Percentiles rank a stretch among this genome's conserved stretches.
Evolutionary conservation across 2,329 filamentous ascomycete genomes (phyloP).

Genomic region (Verticillium klebahnii): DNA sequence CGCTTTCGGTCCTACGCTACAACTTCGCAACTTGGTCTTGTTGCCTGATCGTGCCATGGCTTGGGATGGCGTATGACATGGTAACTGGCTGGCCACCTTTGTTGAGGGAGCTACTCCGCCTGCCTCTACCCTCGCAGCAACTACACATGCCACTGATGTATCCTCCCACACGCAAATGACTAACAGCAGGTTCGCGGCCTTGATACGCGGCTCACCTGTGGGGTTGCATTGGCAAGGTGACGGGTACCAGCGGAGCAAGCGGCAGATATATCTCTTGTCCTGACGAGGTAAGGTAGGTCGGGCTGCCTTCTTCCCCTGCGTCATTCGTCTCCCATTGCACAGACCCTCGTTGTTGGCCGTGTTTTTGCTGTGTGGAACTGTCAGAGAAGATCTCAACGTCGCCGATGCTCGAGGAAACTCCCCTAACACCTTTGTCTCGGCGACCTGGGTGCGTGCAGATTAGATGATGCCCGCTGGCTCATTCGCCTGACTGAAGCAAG

Average conservation of each 20-base stretch:
- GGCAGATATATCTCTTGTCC: neutral
- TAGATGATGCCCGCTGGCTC: neutral
- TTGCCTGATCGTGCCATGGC: too few relatives aligned
- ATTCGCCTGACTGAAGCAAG: neutral
- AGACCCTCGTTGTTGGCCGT: slow-evolving; percentile 28
- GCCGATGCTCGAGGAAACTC: slow-evolving; percentile 9
- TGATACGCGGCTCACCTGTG: neutral
- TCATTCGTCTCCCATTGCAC: slow-evolving; percentile 25
- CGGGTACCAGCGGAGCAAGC: too few relatives aligned
- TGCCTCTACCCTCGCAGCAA: too few relatives aligned
- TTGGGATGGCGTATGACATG: too few relatives aligned
- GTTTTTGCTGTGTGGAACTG: slow-evolving; percentile 25
- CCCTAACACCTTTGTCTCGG: slow-evolving; percentile 9
- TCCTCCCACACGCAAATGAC: too few relatives aligned
- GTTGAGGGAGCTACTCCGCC: too few relatives aligned
- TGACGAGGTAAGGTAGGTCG: neutral
- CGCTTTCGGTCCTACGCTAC: neutral
- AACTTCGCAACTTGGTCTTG: neutral
- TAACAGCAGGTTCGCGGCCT: neutral
- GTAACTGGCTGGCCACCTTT: too few relatives aligned
- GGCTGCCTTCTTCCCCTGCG: neutral
- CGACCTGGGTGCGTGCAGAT: slow-evolving; percentile 15
- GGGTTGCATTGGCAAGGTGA: neutral
- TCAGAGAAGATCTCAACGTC: slow-evolving; percentile 21
- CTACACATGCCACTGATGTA: too few relatives aligned